Evolutionary conservation across 768 basidiomycete species (phyloP).

Genomic region (Termitomyces sp.): DNA sequence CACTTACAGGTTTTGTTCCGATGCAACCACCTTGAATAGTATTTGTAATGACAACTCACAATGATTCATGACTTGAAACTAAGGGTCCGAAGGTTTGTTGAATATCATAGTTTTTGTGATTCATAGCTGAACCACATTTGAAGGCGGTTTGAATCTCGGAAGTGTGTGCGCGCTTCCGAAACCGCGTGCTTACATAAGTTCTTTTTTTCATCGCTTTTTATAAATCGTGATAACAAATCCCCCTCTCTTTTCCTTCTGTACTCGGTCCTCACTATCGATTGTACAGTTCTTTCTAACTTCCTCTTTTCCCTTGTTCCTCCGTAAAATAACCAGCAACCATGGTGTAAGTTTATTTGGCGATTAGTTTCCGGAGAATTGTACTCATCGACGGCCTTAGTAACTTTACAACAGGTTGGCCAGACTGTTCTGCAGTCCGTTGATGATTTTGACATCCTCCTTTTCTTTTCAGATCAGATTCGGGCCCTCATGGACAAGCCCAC

Average conservation of each 20-base stretch:
- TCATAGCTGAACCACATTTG: neutral
- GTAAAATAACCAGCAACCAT: constrained; percentile 35
- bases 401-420: constrained; percentile 69
- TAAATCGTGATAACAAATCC: constrained; percentile 12
- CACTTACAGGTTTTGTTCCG: constrained; percentile 8
- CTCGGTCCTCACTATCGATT: constrained; percentile 11
- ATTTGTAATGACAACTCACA: constrained; percentile 10
- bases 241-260: constrained; percentile 1
- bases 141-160: too few species aligned
- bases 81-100: neutral
- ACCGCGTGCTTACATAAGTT: constrained; percentile 6
- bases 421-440: neutral
- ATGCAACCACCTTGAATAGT: constrained; percentile 6
- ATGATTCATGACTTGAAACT: neutral
- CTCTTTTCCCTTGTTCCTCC: neutral
- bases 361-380: constrained; percentile 7
- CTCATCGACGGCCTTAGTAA: constrained; percentile 53
- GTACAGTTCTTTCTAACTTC: neutral
- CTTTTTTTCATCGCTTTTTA: constrained; percentile 6
- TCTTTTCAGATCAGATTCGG: constrained; percentile 72
- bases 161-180: constrained; percentile 5
- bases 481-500: constrained; percentile 83
- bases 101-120: neutral
- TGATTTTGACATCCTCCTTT: neutral
- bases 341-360: constrained; percentile 59